These are phyloP conservation scores for Amphicarpaea edgeworthii DNA, from an alignment of 306 rosid genomes.

Conservation along the genomic window DNA sequence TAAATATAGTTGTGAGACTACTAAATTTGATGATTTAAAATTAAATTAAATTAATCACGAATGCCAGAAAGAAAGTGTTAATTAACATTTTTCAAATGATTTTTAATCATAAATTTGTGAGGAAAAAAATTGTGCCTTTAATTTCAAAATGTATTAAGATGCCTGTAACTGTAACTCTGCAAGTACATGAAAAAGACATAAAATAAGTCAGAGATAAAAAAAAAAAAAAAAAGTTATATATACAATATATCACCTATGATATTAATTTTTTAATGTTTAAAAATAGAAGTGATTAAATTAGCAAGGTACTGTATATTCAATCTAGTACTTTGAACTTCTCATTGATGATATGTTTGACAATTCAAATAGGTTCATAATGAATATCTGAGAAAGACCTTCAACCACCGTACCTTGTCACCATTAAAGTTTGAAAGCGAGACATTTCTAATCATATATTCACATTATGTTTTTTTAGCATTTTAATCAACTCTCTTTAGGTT, in stretches of 20 bases:
- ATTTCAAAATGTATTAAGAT: neutral
- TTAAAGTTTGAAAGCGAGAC: neutral
- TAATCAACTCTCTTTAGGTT: neutral
- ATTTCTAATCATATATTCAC: neutral
- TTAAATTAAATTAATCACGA: neutral
- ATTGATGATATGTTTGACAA: neutral
- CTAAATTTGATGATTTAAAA: neutral
- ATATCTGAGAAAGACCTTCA: neutral
- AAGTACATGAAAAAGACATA: neutral
- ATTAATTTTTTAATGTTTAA: neutral
- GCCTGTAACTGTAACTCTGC: no score
- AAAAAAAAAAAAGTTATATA: no score
- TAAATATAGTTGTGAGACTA: neutral
- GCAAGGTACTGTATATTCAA: neutral
- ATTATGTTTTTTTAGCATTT: neutral
- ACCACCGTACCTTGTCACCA: conserved; percentile 6
- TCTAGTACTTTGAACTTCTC: neutral
- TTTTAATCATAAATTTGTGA: neutral
- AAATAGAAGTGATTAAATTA: neutral
- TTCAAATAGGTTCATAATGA: neutral
- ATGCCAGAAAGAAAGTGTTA: no score
- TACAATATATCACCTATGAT: neutral
- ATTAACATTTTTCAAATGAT: no score
- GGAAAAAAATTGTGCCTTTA: neutral
- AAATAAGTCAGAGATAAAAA: neutral